Evolutionary conservation across 148 eudicot genomes (phyloP), one percentile per base, ranked within the genome.

Genomic region (Silene conica): DNA sequence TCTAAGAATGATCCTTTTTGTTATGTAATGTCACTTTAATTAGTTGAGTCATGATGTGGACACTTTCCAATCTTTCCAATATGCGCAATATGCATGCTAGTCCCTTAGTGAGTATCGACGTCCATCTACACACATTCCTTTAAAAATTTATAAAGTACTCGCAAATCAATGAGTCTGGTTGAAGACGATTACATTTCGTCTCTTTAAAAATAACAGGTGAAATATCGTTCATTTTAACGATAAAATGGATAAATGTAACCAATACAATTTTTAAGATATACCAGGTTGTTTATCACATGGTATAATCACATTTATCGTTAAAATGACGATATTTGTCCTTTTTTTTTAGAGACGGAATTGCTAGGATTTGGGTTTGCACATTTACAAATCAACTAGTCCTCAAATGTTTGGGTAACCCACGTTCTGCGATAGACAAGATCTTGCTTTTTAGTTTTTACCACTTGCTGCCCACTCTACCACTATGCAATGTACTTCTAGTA

Each of bases 351-450:
- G 28, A 26, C 28, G 28, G 28, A 26, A 26, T 26, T 26, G 28
- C 1, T 26, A 26, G 28, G 2, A 26, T 26, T 26, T 2, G 2
- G 1, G 28, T 2, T 26, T 26, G 28, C 28, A 26, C 28, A 26
- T 26, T 26, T 26, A 26, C 28, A 26, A 28, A 58, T 57, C 19
- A 31, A 38, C 52, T 1, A 48, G 14, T 9, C 22, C 66, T 41
- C 21, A 59, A 16, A n/a, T 68, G 25, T 73, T 63, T 46, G 76
- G 41, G 7, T 48, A 25, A 63, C 43, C 76, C 76, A 73, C 69
- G 63, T 73, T 73, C 59, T 48, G 11, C 4, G 52, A 70, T 70
- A 2, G 43, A 20, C 45, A 70, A 70, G 62, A 52, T 50, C 20
- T 52, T 69, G 31, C 72, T 10, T 45, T 67, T 52, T 23, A 38